These are phyloP conservation scores for Annulohypoxylon bovei DNA, from an alignment of 495 filamentous ascomycete genomes.

Conservation along the genomic window DNA sequence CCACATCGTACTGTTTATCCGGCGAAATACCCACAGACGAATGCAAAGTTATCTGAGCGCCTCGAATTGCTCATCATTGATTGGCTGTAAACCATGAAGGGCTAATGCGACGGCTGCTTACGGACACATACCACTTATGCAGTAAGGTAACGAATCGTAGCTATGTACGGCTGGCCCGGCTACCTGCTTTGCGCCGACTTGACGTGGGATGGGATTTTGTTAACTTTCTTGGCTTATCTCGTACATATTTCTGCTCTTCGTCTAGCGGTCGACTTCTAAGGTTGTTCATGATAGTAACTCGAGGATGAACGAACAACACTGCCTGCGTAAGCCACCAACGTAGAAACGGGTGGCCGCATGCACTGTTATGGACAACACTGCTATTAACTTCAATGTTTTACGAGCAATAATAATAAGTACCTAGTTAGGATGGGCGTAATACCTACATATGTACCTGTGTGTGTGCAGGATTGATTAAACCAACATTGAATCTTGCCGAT, in stretches of 20 bases:
- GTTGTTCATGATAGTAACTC: not conserved
- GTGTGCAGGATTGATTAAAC: constrained; percentile 22
- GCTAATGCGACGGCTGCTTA: constrained; percentile 40
- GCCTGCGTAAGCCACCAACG: not conserved
- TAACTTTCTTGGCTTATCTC: not conserved
- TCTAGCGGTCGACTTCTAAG: not conserved
- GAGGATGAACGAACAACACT: not conserved
- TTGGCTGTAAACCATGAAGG: constrained; percentile 29
- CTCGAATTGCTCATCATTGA: constrained; percentile 22
- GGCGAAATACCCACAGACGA: constrained; percentile 41
- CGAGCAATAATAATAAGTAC: not conserved
- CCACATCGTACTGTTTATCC: constrained; percentile 33
- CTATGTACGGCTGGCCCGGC: constrained; percentile 30
- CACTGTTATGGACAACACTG: not conserved
- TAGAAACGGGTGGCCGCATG: constrained; percentile 1
- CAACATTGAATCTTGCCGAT: constrained; percentile 14
- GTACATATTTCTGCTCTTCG: not conserved
- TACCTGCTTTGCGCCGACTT: constrained; percentile 25
- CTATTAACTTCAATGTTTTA: no score
- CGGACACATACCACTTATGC: constrained; percentile 5
- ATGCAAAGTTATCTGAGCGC: constrained; percentile 41
- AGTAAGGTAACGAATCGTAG: constrained; percentile 31
- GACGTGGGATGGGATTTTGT: constrained; percentile 21
- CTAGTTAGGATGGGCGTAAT: not conserved
- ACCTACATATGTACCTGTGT: not conserved